Base-by-base conservation (phyloP, 2,329 filamentous ascomycete genomes). In the Colletotrichum melonis region DNA sequence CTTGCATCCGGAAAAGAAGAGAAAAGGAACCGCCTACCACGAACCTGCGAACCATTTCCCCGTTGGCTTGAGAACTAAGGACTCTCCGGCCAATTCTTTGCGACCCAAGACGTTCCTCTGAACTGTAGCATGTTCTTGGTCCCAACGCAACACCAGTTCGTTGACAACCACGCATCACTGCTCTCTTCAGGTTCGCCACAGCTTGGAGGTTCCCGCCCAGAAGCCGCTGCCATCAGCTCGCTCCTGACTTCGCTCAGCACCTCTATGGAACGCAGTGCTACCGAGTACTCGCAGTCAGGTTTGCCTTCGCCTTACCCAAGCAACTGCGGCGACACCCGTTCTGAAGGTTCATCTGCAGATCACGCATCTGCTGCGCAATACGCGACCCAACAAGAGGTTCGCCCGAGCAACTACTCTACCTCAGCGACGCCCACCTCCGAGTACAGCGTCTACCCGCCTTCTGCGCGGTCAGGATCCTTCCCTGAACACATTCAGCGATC, bases 291-390 rank as follows among this genome's bases (percentile, higher is more conserved):
- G 91, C 93, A 95, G 91, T 91, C 93, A 94, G 93, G 93, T 95
- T 94, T 94, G 93, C 92, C 88, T 84, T 91, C 91, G 88, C 90
- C 90, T 85, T 92, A 91, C 86, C 88, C 90, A 82, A 89, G 87
- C 86, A 88, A 88, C 84, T 88, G 88, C 85, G 89, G 86, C 87
- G 88, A 91, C 88, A 86, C 90, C 86, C 90, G 92, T 88, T 95
- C 95, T 95, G 94, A 97, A 93, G 92, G 89, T 84, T 90, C 92
- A 84, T 86, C 89, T 86, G 91, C 93, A 97, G 95, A 97, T 93
- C 94, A 94, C 89, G 89, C 93, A 86, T 94, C 95, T 94, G 93
- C 94, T 93, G 94, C 93, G 86, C 93, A 96, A 86, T 97, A 97
- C 86, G 89, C 93, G 79, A 91, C 92, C 80, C 93, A 94, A 82